Percentiles rank a stretch among this genome's conserved stretches.
These are phyloP conservation scores for Globisporangium alternatum DNA, from an alignment of 352 stramenopile species.

Conservation along the genomic window DNA sequence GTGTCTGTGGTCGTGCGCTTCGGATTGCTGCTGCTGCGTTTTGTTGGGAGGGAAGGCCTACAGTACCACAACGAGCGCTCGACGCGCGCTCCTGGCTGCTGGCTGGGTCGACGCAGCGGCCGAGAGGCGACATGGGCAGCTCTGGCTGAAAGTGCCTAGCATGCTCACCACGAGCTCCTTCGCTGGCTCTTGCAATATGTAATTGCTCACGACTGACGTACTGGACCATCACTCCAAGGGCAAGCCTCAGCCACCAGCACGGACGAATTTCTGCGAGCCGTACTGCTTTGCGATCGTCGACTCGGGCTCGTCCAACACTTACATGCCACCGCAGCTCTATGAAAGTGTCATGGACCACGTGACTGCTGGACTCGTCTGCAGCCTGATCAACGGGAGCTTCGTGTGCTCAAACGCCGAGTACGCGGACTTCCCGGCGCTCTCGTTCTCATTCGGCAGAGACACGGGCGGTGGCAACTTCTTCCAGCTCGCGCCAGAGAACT, in stretches of 20 bases:
- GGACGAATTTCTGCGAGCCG: conserved; percentile 27
- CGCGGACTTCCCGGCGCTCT: conserved; percentile 43
- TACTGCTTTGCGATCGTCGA: conserved; percentile 61
- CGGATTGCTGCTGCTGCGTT: no score
- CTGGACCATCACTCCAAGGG: conserved; percentile 38
- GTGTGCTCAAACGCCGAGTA: conserved; percentile 28
- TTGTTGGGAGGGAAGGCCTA: no score
- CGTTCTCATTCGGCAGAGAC: conserved; percentile 32
- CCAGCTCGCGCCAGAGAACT: conserved; percentile 34
- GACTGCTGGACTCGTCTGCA: conserved; percentile 28
- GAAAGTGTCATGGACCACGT: conserved; percentile 36
- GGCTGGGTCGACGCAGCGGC: no score
- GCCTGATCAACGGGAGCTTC: conserved; percentile 15
- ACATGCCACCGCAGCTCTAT: conserved; percentile 39
- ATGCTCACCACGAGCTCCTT: no score
- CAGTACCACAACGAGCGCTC: no score
- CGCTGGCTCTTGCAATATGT: no score
- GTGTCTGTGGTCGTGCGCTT: no score
- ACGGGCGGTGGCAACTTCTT: conserved; percentile 30
- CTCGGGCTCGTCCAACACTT: conserved; percentile 48
- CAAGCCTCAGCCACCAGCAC: not conserved
- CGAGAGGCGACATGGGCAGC: no score
- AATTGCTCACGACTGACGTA: conserved; percentile 21
- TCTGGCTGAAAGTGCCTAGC: no score
- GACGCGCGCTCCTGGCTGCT: no score